Evolutionary conservation across 257 asterid genomes (phyloP).

Genomic region (Hygrophila difformis): DNA sequence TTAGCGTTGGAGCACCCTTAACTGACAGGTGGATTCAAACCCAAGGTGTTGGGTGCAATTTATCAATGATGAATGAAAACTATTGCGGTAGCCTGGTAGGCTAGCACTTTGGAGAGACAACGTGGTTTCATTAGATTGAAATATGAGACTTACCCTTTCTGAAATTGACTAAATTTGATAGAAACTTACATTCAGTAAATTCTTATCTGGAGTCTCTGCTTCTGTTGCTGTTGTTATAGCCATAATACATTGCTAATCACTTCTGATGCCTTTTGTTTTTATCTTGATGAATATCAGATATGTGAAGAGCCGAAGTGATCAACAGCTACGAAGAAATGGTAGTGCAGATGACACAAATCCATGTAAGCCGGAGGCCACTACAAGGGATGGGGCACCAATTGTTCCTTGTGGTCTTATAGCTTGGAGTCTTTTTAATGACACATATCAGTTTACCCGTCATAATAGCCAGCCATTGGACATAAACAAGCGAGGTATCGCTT

Average conservation of each 20-base stretch:
- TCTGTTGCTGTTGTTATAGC: neutral
- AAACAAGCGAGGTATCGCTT: conserved; percentile 65
- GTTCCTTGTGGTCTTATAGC: conserved; percentile 99
- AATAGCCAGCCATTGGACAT: conserved; percentile 39
- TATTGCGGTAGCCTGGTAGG: no score
- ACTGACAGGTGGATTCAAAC: no score
- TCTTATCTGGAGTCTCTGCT: neutral
- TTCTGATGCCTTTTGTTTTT: neutral
- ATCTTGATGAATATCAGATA: conserved; percentile 36
- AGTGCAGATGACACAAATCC: conserved; percentile 27
- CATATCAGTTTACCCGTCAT: conserved; percentile 52
- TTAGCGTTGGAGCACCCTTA: no score
- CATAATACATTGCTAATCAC: neutral
- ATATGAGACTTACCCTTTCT: no score
- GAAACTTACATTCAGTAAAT: no score
- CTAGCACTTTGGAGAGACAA: no score
- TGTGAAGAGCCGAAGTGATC: conserved; percentile 95
- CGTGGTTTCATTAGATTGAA: no score
- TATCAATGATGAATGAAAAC: no score
- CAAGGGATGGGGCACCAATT: conserved; percentile 34
- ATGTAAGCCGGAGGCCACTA: conserved; percentile 74
- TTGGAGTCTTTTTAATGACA: conserved; percentile 92
- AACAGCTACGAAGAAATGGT: conserved; percentile 49
- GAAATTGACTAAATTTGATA: no score
- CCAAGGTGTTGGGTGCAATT: no score